Percentiles rank a stretch among this genome's conserved stretches.
phyloP scores from a whole-genome alignment of 192 early-diverging fungal genomes.

The Dimargaris xerosporica region DNA sequence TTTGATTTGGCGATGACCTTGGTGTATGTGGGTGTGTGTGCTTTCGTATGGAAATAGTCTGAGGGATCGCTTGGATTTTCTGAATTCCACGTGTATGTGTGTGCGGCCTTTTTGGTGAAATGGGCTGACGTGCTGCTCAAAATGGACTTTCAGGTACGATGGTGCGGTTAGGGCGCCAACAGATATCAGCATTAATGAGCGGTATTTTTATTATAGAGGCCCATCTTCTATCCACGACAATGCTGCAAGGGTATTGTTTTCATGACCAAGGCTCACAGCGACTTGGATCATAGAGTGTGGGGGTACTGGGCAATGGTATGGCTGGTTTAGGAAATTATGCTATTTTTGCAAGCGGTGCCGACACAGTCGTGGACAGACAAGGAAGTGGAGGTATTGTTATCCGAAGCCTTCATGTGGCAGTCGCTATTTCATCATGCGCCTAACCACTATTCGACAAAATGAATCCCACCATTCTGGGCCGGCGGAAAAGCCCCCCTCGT shows the following conservation, averaged over 20 bases:
- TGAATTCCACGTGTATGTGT: constrained; percentile 95
- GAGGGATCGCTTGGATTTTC: constrained; percentile 86
- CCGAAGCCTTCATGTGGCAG: constrained; percentile 97
- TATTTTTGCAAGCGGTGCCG: constrained; percentile 82
- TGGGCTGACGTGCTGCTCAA: constrained; percentile 74
- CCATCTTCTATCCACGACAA: background rate
- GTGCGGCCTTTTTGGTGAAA: constrained; percentile 92
- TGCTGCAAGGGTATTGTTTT: background rate
- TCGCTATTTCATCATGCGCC: constrained; percentile 84
- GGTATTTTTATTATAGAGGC: background rate
- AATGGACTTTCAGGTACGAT: constrained; percentile 74
- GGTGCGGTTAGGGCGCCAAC: too few species aligned
- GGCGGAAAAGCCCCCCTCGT: too few species aligned
- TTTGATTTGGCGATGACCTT: too few species aligned
- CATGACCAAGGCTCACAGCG: background rate
- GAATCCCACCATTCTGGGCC: too few species aligned
- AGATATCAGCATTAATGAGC: background rate
- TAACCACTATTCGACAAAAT: constrained; percentile 46
- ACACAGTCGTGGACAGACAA: constrained; percentile 74
- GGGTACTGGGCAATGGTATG: too few species aligned
- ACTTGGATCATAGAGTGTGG: too few species aligned
- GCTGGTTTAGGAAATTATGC: constrained; percentile 81
- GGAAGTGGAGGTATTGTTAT: constrained; percentile 86
- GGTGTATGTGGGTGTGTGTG: background rate
- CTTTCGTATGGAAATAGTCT: constrained; percentile 31